phyloP scores from a whole-genome alignment of 1,139 yeast species.

The Saccharomyces hybrid region DNA sequence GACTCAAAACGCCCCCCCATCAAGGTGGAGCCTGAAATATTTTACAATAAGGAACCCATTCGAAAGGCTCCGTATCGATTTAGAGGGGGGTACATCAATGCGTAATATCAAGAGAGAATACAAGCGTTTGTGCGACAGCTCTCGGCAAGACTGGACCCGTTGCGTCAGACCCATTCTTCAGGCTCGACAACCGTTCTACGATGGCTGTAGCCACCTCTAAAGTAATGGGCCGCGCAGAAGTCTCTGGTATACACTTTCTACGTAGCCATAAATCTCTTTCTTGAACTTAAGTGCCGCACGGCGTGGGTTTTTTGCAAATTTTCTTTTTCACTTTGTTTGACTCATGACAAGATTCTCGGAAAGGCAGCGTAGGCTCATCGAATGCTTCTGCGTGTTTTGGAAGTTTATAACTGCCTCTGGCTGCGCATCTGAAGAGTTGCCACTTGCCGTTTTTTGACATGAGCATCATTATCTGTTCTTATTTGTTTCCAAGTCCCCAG shows the following conservation, averaged over 20 bases:
- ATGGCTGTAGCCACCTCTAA: neutral
- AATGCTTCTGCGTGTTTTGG: neutral
- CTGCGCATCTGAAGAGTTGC: neutral
- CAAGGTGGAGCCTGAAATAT: neutral
- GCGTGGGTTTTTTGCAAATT: conserved; percentile 1
- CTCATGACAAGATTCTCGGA: conserved; percentile 7
- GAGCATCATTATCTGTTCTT: neutral
- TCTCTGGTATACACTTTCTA: neutral
- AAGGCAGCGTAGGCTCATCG: conserved; percentile 3
- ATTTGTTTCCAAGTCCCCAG: neutral
- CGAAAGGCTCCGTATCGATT: neutral
- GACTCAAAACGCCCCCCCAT: neutral
- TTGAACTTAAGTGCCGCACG: neutral
- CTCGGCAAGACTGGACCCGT: neutral
- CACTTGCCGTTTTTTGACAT: neutral
- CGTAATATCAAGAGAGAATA: neutral
- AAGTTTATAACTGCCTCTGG: neutral
- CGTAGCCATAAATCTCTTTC: neutral
- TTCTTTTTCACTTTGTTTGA: neutral
- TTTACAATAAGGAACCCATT: neutral
- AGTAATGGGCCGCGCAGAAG: neutral
- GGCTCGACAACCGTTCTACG: neutral
- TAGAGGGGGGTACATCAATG: neutral
- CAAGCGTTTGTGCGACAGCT: neutral
- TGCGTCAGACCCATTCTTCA: neutral